Conservation (phyloP, 2,329 filamentous ascomycete genomes). For the Phialemonium atrogriseum region DNA sequence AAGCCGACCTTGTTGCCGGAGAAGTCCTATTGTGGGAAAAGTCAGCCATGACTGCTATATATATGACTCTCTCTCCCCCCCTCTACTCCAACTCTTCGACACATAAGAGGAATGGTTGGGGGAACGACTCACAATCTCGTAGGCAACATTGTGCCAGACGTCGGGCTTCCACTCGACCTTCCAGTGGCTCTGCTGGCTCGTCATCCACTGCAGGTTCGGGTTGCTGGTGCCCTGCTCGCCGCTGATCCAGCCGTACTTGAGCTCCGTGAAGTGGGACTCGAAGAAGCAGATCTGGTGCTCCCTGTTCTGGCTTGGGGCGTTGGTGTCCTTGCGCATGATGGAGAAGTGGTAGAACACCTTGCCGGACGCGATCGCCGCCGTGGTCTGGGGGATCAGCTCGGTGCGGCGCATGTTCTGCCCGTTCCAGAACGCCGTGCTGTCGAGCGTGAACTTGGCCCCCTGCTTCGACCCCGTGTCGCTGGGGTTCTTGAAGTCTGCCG, state of each 20-base stretch:
- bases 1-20: slow-evolving; percentile 51
- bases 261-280: slow-evolving; percentile 66
- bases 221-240: slow-evolving; percentile 36
- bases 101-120: background rate
- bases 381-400: slow-evolving; percentile 65
- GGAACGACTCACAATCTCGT: slow-evolving; percentile 47
- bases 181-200: slow-evolving; percentile 53
- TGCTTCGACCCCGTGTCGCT: slow-evolving; percentile 52
- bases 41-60: no score
- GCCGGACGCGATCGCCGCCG: slow-evolving; percentile 54
- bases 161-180: slow-evolving; percentile 50
- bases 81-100: background rate
- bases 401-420: slow-evolving; percentile 64
- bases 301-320: slow-evolving; percentile 51
- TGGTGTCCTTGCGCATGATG: slow-evolving; percentile 49
- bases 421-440: slow-evolving; percentile 59
- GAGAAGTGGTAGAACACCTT: slow-evolving; percentile 67
- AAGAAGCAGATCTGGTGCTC: slow-evolving; percentile 60
- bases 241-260: slow-evolving; percentile 58
- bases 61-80: background rate
- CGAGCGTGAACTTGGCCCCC: slow-evolving; percentile 61
- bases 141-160: slow-evolving; percentile 69
- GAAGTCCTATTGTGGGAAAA: slow-evolving; percentile 40
- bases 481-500: slow-evolving; percentile 54
- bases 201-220: slow-evolving; percentile 55